phyloP scores from a whole-genome alignment of 2,329 filamentous ascomycete genomes.

The Fusarium xylarioides region DNA sequence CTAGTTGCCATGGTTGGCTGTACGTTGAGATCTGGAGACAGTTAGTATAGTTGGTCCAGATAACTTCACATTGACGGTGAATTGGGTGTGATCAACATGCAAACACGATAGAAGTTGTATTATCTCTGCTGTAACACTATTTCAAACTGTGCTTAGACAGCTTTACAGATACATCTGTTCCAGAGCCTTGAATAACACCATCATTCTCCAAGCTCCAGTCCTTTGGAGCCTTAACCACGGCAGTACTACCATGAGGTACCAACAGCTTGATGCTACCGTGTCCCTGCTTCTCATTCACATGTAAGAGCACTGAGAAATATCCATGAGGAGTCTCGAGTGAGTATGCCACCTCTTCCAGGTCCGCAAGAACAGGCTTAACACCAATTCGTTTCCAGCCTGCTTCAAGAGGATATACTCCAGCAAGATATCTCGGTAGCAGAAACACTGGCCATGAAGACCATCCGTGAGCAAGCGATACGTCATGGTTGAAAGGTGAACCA shows the following conservation, averaged over 20 bases:
- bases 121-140: fast-evolving
- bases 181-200: not conserved
- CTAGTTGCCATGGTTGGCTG: not conserved
- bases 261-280: not conserved
- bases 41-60: not conserved
- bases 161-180: not conserved
- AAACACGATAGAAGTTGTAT: fast-evolving
- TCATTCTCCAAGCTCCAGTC: not conserved
- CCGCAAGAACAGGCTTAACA: not conserved
- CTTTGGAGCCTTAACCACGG: not conserved
- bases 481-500: not conserved
- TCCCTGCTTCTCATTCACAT: fast-evolving
- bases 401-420: not conserved
- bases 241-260: not conserved
- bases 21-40: not conserved
- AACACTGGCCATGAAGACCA: conserved; percentile 2
- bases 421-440: not conserved
- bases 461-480: not conserved
- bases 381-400: not conserved
- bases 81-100: fast-evolving
- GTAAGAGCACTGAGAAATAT: fast-evolving
- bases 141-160: fast-evolving
- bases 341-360: not conserved
- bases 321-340: not conserved
- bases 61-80: fast-evolving